Evolutionary conservation across 139 green algal species (phyloP).

Genomic region (Chlamydomonas sphaeroides): DNA sequence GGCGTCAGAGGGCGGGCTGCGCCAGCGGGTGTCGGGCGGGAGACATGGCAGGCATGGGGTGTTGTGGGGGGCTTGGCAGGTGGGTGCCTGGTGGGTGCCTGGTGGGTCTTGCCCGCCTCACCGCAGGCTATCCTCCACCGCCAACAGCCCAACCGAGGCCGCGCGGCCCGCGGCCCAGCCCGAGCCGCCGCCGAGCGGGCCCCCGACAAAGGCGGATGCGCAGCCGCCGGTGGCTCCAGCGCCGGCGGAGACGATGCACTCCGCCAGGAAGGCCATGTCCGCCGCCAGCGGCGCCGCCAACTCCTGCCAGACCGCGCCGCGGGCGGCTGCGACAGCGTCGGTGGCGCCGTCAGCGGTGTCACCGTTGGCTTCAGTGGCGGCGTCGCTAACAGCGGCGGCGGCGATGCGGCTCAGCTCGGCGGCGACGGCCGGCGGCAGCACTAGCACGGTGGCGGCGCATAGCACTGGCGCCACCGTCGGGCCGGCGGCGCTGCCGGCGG

Average conservation of each 20-base stretch:
- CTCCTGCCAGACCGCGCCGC: not conserved
- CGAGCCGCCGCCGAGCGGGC: not conserved
- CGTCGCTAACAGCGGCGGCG: not conserved
- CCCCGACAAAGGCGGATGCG: not conserved
- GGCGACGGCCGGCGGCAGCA: not conserved
- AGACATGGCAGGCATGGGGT: no score
- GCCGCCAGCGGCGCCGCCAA: not conserved
- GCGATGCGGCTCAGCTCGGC: not conserved
- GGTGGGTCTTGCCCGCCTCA: no score
- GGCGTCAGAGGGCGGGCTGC: no score
- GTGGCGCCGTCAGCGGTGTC: no score
- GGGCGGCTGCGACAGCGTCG: not conserved
- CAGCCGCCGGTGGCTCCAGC: not conserved
- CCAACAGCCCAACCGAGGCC: conserved; percentile 1
- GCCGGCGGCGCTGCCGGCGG: not conserved
- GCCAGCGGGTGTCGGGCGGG: no score
- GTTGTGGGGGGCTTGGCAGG: no score
- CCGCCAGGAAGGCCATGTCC: conserved; percentile 6
- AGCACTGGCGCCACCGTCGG: not conserved
- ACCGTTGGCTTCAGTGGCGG: not conserved
- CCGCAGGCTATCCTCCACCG: conserved; percentile 15
- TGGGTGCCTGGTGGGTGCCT: no score
- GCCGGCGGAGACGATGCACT: not conserved
- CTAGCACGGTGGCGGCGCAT: not conserved
- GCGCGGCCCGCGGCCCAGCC: not conserved